phyloP scores from a whole-genome alignment of 805 yeast genomes.

The Lachancea fermentati region DNA sequence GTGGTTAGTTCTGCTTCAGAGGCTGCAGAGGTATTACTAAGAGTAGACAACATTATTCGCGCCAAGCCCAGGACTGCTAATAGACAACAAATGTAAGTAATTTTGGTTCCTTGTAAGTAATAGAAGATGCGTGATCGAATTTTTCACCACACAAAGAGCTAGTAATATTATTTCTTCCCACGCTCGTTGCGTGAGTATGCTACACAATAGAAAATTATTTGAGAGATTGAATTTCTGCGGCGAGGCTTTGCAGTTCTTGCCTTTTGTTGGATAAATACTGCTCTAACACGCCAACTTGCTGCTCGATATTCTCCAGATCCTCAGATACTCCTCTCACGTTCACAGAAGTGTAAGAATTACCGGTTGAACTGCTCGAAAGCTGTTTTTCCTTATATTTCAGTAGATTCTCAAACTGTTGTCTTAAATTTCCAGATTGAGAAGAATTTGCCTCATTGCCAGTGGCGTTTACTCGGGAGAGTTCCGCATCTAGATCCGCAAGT shows the following conservation, averaged over 20 bases:
- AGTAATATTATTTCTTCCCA: too few species aligned
- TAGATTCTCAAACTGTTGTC: slow-evolving; percentile 74
- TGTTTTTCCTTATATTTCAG: slow-evolving; percentile 69
- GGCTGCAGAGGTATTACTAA: slow-evolving; percentile 90
- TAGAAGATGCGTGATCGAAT: too few species aligned
- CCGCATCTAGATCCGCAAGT: slow-evolving; percentile 65
- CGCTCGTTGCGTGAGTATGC: too few species aligned
- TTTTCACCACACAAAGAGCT: too few species aligned
- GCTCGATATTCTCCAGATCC: slow-evolving; percentile 66
- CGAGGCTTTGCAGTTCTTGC: slow-evolving; percentile 49
- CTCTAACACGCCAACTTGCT: slow-evolving; percentile 69
- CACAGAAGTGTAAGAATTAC: slow-evolving; percentile 9
- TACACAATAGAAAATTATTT: neutral
- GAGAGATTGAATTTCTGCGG: slow-evolving; percentile 34
- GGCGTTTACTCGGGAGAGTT: slow-evolving; percentile 46
- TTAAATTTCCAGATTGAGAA: slow-evolving; percentile 26
- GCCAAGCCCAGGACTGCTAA: slow-evolving; percentile 98
- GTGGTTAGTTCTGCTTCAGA: slow-evolving; percentile 96
- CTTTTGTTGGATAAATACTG: slow-evolving; percentile 59
- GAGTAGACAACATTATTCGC: slow-evolving; percentile 94
- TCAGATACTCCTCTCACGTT: slow-evolving; percentile 48
- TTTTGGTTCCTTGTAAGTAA: slow-evolving; percentile 8
- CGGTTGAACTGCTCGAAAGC: slow-evolving; percentile 14
- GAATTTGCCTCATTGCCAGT: slow-evolving; percentile 26
- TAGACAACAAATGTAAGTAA: slow-evolving; percentile 44